phyloP scores from a whole-genome alignment of 1,139 yeast species.

The Candida sojae region DNA sequence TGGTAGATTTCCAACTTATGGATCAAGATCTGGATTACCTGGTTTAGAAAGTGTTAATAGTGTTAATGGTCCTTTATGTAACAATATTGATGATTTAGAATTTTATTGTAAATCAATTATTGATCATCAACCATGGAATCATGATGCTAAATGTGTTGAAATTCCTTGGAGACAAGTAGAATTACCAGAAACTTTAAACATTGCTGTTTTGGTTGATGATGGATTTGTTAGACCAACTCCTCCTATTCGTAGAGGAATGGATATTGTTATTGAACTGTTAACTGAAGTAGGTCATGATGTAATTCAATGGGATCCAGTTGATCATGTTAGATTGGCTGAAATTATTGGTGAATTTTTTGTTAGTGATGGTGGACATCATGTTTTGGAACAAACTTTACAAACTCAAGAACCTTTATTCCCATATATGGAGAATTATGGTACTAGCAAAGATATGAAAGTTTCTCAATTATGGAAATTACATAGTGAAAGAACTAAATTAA shows the following conservation, averaged over 20 bases:
- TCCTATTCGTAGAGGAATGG: constrained; percentile 49
- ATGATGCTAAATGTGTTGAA: constrained; percentile 56
- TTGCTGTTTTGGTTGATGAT: constrained; percentile 41
- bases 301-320: constrained; percentile 47
- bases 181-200: constrained; percentile 37
- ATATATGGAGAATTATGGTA: constrained; percentile 34
- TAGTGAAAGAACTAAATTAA: constrained; percentile 30
- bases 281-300: constrained; percentile 31
- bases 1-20: constrained; percentile 50
- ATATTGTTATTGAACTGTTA: constrained; percentile 27
- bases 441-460: constrained; percentile 31
- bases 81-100: constrained; percentile 62
- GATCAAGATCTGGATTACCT: constrained; percentile 52
- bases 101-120: constrained; percentile 58
- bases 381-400: constrained; percentile 22
- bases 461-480: constrained; percentile 47
- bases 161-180: constrained; percentile 63
- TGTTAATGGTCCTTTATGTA: constrained; percentile 63
- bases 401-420: constrained; percentile 53
- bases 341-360: constrained; percentile 41
- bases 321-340: constrained; percentile 36
- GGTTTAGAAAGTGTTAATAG: constrained; percentile 62
- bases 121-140: constrained; percentile 68
- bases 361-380: constrained; percentile 48
- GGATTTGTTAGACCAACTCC: constrained; percentile 47